Evolutionary conservation across 1,139 yeast genomes (phyloP).

Genomic region (Yamadazyma taylorii): DNA sequence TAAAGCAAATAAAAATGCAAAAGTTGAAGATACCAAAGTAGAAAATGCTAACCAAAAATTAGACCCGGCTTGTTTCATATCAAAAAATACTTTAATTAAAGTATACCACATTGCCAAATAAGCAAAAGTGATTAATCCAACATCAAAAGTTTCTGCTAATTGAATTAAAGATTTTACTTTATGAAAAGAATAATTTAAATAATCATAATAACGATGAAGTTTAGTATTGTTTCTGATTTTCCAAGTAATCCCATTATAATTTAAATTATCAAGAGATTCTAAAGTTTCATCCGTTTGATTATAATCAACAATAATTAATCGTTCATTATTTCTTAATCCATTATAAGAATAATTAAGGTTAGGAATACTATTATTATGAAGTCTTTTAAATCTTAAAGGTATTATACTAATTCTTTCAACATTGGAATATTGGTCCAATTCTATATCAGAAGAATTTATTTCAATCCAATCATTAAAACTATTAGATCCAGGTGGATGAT

Average conservation of each 20-base stretch:
- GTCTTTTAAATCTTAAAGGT: conserved; percentile 56
- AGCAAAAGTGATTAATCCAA: conserved; percentile 76
- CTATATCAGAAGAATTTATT: conserved; percentile 25
- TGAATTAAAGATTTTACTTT: conserved; percentile 55
- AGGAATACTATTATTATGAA: conserved; percentile 34
- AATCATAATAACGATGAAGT: conserved; percentile 64
- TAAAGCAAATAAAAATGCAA: conserved; percentile 84
- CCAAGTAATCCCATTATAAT: conserved; percentile 53
- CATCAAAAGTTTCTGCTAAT: conserved; percentile 87
- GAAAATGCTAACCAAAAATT: conserved; percentile 88
- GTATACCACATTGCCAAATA: conserved; percentile 92
- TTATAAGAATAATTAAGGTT: conserved; percentile 30
- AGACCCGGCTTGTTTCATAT: conserved; percentile 81
- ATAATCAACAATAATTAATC: conserved; percentile 43
- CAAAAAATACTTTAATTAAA: conserved; percentile 70
- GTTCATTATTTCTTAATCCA: conserved; percentile 36
- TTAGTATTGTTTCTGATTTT: conserved; percentile 66
- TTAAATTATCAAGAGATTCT: conserved; percentile 29
- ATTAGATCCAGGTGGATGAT: conserved; percentile 44
- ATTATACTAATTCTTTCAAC: conserved; percentile 50
- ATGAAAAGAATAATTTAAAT: conserved; percentile 45
- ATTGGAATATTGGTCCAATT: conserved; percentile 29
- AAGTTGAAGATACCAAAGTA: conserved; percentile 75
- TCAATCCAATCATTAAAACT: conserved; percentile 46
- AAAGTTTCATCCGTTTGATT: conserved; percentile 35